Evolutionary conservation across 306 rosid genomes (phyloP).

Genomic region (Lathyrus sativus): DNA sequence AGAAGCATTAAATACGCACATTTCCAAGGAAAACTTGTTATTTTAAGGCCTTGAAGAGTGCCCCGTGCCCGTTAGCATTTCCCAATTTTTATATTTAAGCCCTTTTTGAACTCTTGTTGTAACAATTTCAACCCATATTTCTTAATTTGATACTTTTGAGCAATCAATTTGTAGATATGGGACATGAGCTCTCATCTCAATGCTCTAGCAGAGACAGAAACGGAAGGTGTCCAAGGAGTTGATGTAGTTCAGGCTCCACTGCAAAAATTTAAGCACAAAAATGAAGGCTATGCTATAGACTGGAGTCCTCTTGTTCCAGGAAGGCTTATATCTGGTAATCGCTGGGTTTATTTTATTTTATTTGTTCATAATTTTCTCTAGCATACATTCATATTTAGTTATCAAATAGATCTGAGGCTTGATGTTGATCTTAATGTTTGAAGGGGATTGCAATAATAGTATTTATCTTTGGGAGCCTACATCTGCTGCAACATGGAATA

Average conservation of each 20-base stretch:
- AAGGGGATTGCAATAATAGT: conserved; percentile 82
- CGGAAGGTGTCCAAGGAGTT: conserved; percentile 67
- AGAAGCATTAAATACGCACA: too few relatives aligned
- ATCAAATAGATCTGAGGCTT: conserved; percentile 22
- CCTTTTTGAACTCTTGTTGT: background rate
- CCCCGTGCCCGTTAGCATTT: too few relatives aligned
- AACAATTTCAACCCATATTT: background rate
- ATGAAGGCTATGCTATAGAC: conserved; percentile 93
- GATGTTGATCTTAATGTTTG: conserved; percentile 32
- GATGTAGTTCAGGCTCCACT: conserved; percentile 70
- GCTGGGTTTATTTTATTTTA: background rate
- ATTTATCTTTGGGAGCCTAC: conserved; percentile 92
- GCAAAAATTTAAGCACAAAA: conserved; percentile 65
- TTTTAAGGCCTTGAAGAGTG: too few relatives aligned
- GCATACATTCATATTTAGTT: conserved; percentile 22
- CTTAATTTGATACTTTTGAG: conserved; percentile 33
- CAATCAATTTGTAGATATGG: conserved; percentile 66
- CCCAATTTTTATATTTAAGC: background rate
- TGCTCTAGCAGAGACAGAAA: conserved; percentile 73
- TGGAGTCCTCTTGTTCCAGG: conserved; percentile 83
- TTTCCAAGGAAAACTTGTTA: too few relatives aligned
- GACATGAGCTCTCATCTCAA: conserved; percentile 84
- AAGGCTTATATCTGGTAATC: conserved; percentile 82
- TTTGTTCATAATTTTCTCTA: conserved; percentile 16
- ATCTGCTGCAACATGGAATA: conserved; percentile 71